Conservation (phyloP, 2,329 filamentous ascomycete species). For the Trichoderma sp. region DNA sequence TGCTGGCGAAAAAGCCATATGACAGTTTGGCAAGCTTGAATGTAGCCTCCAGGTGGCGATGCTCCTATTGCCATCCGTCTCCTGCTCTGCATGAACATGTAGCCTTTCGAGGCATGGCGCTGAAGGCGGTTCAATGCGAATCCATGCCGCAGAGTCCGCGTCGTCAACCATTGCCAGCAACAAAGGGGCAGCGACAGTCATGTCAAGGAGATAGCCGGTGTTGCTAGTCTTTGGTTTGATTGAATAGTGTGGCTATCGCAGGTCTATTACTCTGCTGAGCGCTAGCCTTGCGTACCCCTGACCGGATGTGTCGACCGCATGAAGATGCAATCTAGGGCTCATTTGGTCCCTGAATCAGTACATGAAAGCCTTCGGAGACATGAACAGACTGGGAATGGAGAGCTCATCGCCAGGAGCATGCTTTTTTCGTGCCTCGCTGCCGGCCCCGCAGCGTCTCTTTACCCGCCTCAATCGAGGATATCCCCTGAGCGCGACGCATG, state of each 20-base stretch:
- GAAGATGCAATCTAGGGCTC: slow-evolving; percentile 21
- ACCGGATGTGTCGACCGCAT: slow-evolving; percentile 25
- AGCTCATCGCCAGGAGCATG: slow-evolving; percentile 6
- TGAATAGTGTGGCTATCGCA: slow-evolving; percentile 5
- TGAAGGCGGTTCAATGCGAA: slow-evolving; percentile 2
- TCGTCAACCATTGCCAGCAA: slow-evolving; percentile 5
- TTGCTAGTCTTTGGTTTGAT: slow-evolving; percentile 6
- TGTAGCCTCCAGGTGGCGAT: not conserved
- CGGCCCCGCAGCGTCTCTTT: slow-evolving; percentile 13
- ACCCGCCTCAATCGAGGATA: slow-evolving; percentile 11
- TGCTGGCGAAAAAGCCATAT: not conserved
- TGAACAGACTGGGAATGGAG: slow-evolving; percentile 25
- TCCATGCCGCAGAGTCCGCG: slow-evolving; percentile 13
- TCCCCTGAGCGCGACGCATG: slow-evolving; percentile 6
- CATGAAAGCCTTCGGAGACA: slow-evolving; percentile 21
- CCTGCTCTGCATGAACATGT: not conserved
- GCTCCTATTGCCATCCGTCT: no score
- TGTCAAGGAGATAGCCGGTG: not conserved
- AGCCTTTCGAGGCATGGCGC: not conserved
- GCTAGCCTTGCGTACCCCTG: slow-evolving; percentile 19
- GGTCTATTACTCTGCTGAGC: slow-evolving; percentile 10
- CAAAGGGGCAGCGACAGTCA: not conserved
- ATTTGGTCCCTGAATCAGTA: slow-evolving; percentile 22
- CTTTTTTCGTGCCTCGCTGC: slow-evolving; percentile 9
- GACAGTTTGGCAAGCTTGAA: not conserved